Base-by-base conservation (phyloP, 768 basidiomycete genomes). In the Pleurotus cornucopiae region DNA sequence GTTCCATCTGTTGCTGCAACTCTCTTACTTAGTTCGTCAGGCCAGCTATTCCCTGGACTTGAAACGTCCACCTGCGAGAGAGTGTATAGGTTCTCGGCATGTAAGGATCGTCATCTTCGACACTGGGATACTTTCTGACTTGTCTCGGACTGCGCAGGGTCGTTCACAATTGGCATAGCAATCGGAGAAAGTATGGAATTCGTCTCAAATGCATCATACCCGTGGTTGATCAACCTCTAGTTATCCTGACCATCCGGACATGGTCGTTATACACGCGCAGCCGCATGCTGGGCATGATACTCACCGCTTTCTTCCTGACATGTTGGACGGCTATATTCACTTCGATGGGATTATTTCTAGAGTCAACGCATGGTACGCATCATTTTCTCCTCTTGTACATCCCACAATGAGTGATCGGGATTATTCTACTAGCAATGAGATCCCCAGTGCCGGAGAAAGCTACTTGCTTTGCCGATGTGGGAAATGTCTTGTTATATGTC, bases 161-260 rank as follows among this genome's bases (percentile, higher is more conserved):
- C 51, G n/a, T 53, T 53, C 20, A 53, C 51, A 34, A 39, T 53
- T 14, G 51, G 21, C 13, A 53, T 41, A 4, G 37, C 21, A 1
- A 53, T 53, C 21, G 51, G 37, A 53, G 51, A 53, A 53, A 39
- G 51, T 53, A 25, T 21, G 30, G 7, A 34, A 9, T 34, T 34
- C 6, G 11, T 34, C 30, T 34, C 30, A 4, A 34, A 34, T 0
- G 30, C 6, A 34, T 34, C 30, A 34, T 1, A 18, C 12, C 6
- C 18, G 13, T 41, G 2, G 39, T 14, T 43, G n/a, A 34, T 18
- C 39, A 23, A 18, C 21, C 2, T 41, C 16, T 5, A 53, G 51
- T 53, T 9, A 53, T 53, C 23, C 39, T 53, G 7, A 41, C 51
- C 21, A 41, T 53, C 38, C 51, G 51, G n/a, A 53, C 51, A 20